These are phyloP conservation scores for Solanum hybrid DNA, from an alignment of 305 asterid genomes.

Conservation along the genomic window DNA sequence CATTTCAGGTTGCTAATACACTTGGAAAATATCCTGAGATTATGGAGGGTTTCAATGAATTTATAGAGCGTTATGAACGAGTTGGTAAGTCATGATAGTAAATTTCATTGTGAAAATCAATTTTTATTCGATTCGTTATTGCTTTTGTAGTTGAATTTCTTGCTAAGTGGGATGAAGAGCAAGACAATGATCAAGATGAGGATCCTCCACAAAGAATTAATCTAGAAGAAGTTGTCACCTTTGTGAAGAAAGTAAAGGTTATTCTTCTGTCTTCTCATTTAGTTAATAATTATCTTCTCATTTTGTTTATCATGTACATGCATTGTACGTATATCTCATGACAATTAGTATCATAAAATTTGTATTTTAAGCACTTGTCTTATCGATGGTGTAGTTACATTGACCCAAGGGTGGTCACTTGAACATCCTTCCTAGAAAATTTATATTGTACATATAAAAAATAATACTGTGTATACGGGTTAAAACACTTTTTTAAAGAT, in stretches of 20 bases:
- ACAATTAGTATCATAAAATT: too few relatives aligned
- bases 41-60: constrained; percentile 80
- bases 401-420: too few relatives aligned
- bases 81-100: constrained; percentile 40
- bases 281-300: too few relatives aligned
- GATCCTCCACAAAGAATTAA: background rate
- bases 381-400: too few relatives aligned
- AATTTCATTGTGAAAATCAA: background rate
- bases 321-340: too few relatives aligned
- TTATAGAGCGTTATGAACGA: constrained; percentile 85
- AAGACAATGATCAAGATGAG: constrained; percentile 20
- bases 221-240: constrained; percentile 81
- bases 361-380: background rate
- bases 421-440: too few relatives aligned
- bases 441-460: too few relatives aligned
- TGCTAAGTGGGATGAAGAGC: constrained; percentile 28
- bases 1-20: constrained; percentile 66
- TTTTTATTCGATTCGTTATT: constrained; percentile 14
- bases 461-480: too few relatives aligned
- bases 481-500: too few relatives aligned
- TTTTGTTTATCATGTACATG: background rate
- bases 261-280: background rate
- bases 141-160: constrained; percentile 77
- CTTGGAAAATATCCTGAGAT: constrained; percentile 91
- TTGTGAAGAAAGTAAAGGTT: constrained; percentile 89